These are phyloP conservation scores for Polygonum maritimum DNA, from an alignment of 148 eudicot genomes.

Conservation along the genomic window DNA sequence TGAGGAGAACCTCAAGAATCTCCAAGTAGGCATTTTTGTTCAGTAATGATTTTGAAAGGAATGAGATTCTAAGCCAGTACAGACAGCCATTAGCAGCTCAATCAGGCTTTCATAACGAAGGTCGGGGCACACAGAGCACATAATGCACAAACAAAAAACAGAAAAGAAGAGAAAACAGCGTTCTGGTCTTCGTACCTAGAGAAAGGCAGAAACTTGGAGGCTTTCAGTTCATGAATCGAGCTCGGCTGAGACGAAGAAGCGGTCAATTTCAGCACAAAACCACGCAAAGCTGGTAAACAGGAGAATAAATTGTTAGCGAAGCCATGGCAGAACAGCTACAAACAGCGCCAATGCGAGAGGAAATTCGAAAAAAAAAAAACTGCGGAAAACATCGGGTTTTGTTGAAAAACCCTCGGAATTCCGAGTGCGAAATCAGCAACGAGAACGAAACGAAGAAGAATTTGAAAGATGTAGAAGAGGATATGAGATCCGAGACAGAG, in stretches of 20 bases:
- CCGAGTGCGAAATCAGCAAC: background rate
- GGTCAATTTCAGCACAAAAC: background rate
- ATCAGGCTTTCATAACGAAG: background rate
- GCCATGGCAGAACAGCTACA: background rate
- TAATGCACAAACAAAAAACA: background rate
- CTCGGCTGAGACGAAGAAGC: background rate
- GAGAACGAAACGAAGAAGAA: background rate
- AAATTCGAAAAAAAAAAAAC: background rate
- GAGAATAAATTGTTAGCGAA: background rate
- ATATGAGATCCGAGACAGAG: background rate
- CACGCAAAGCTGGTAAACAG: slow-evolving; percentile 1
- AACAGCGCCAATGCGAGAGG: background rate
- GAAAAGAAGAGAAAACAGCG: slow-evolving; percentile 7
- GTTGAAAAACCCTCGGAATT: slow-evolving; percentile 1
- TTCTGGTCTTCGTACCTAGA: slow-evolving; percentile 3
- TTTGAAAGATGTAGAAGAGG: background rate
- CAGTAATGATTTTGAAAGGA: background rate
- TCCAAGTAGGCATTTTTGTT: slow-evolving; percentile 6
- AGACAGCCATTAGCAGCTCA: background rate
- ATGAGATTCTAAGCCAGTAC: background rate
- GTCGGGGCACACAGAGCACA: background rate
- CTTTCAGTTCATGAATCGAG: background rate
- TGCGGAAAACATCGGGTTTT: background rate
- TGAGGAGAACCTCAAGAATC: slow-evolving; percentile 5
- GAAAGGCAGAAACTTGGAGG: background rate